A percentile compares a stretch with the other conserved stretches of the same genome.
phyloP scores from a whole-genome alignment of 345 rosid species.

The Sonneratia caseolaris region DNA sequence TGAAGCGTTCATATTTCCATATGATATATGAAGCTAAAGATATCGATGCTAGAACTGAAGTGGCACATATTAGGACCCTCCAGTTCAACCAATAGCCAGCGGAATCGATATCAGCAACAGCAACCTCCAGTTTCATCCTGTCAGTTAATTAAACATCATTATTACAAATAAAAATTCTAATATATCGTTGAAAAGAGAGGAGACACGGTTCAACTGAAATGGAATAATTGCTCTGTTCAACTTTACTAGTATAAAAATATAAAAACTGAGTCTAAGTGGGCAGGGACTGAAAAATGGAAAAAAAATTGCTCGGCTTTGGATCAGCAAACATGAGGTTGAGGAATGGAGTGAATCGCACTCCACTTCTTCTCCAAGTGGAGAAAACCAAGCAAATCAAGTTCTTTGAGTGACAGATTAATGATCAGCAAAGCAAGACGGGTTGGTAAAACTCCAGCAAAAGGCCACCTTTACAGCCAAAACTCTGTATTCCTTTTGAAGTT shows the following conservation, averaged over 20 bases:
- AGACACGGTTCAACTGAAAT: background rate
- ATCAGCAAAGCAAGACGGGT: background rate
- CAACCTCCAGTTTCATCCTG: background rate
- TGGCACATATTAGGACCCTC: constrained; percentile 69
- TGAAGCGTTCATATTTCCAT: constrained; percentile 51
- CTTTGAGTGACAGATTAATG: background rate
- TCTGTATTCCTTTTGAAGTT: background rate
- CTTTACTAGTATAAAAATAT: background rate
- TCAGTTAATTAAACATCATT: background rate
- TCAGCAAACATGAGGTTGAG: background rate
- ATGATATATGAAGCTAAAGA: constrained; percentile 33
- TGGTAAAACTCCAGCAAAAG: background rate
- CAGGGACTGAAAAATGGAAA: background rate
- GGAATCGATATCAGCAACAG: background rate
- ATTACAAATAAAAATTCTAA: background rate
- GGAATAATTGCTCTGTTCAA: background rate
- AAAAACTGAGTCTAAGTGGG: background rate
- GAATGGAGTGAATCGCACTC: background rate
- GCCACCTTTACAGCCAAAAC: background rate
- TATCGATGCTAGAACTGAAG: constrained; percentile 38
- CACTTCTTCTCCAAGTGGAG: background rate
- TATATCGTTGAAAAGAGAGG: background rate
- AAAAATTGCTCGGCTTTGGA: background rate
- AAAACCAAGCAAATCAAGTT: background rate
- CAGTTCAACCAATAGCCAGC: constrained; percentile 70